Evolutionary conservation across 106 monocot species (phyloP), one percentile per base, ranked within the genome.

Genomic region (Allium cepa): DNA sequence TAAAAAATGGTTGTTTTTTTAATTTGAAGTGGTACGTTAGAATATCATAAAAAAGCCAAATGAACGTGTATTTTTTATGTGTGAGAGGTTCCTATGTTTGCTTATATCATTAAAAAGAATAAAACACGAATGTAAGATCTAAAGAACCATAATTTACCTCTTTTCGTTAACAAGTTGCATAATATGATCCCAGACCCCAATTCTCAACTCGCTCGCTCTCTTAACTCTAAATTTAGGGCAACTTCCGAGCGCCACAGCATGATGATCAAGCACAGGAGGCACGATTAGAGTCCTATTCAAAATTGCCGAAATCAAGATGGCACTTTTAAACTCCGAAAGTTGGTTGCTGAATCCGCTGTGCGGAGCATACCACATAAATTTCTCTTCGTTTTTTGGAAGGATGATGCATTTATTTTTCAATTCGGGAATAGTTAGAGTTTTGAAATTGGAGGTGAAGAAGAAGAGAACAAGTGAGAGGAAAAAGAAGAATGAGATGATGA

Each of bases 341-440:
- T 99, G 97, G 76, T 99, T 99, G 79, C 84, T 92, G 92, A 99
- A 99, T 10, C 97, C 97, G 58, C 97, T 99, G 83, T 99, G 92
- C 12, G 97, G 97, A 0, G 97, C 88, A 64, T 90, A 99, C 81
- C 79, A 85, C 16, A 99, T 74, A 63, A 93, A 93, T 8, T 77
- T 72, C 66, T 90, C 77, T 45, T 14, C 12, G 10, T 46, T 53
- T 6, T 13, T 58, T 18, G 55, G 73, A 36, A 36, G 48, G 47
- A 73, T 50, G 70, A 74, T 64, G 50, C 48, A 66, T 15, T 50
- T 47, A 50, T 49, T 12, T 36, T 36, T 36, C 17, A 67, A 59
- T 57, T 56, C 62, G 49, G 53, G 70, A 66, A 61, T 47, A 45
- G 55, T 52, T 26, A 75, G 60, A 45, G 46, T 9, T 46, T 69